phyloP scores from a whole-genome alignment of 2,329 filamentous ascomycete genomes.

The Colletotrichum magnum region DNA sequence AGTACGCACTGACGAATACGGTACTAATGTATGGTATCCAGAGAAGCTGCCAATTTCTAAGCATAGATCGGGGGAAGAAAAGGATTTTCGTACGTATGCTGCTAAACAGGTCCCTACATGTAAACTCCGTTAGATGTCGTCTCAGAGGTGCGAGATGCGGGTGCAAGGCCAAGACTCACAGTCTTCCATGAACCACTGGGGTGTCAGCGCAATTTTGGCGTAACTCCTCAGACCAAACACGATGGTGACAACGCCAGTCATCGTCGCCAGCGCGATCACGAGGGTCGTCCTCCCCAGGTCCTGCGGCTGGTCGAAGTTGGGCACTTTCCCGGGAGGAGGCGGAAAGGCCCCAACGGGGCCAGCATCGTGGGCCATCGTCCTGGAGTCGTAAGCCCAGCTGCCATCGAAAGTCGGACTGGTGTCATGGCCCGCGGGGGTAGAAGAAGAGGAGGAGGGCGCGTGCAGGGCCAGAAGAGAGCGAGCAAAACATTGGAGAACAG shows the following conservation, averaged over 20 bases:
- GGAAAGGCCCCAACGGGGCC: conserved; percentile 27
- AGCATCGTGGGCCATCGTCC: conserved; percentile 15
- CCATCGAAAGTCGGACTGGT: too few species aligned
- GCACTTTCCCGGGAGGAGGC: conserved; percentile 41
- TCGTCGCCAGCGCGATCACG: background rate
- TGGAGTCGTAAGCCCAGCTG: background rate
- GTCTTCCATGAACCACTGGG: conserved; percentile 4
- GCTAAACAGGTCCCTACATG: conserved; percentile 4
- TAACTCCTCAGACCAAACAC: conserved; percentile 2
- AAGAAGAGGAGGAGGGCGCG: too few species aligned
- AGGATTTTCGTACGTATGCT: conserved; percentile 5
- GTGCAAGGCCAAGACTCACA: background rate
- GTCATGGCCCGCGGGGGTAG: too few species aligned
- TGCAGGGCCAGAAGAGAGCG: too few species aligned
- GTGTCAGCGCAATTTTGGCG: background rate
- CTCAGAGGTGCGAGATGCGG: too few species aligned
- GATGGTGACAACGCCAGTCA: background rate
- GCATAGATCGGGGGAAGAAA: too few species aligned
- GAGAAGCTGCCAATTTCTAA: background rate
- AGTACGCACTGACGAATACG: conserved; percentile 2
- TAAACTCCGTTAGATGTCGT: background rate
- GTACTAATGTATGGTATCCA: conserved; percentile 16
- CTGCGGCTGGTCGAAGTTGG: conserved; percentile 39
- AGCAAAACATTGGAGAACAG: too few species aligned
- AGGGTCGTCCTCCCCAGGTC: conserved; percentile 22